A percentile compares a stretch with the other conserved stretches of the same genome.
These are phyloP conservation scores for Populus tremula DNA, from an alignment of 345 rosid genomes.

Conservation along the genomic window DNA sequence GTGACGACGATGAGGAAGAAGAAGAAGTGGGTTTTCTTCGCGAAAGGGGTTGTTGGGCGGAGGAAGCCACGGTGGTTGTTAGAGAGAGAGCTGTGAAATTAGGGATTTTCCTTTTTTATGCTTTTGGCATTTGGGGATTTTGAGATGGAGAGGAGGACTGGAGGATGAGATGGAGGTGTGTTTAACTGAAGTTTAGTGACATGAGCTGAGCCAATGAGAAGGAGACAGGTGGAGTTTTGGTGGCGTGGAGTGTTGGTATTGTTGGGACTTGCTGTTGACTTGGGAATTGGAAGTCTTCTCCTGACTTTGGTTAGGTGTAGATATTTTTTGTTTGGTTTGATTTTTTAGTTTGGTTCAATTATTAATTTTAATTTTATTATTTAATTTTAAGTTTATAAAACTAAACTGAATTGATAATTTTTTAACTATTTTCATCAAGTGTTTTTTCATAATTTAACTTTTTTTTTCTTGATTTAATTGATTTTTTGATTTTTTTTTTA, in stretches of 20 bases:
- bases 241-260: background rate
- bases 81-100: background rate
- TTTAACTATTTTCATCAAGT: no score
- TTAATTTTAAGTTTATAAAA: no score
- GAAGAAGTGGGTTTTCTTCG: slow-evolving; percentile 49
- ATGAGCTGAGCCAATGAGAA: background rate
- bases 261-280: background rate
- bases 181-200: background rate
- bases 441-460: no score
- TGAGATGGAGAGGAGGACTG: background rate
- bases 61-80: slow-evolving; percentile 74
- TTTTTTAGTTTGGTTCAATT: rapidly evolving
- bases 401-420: no score
- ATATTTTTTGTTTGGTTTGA: no score
- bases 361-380: no score
- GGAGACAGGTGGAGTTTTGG: background rate
- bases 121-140: background rate
- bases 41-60: slow-evolving; percentile 54
- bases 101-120: background rate
- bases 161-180: background rate
- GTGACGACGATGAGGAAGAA: slow-evolving; percentile 29
- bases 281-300: no score
- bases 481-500: no score
- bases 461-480: no score
- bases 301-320: no score